Conservation (phyloP, 129 eudicot genomes). For the Helianthus tuberosus region DNA sequence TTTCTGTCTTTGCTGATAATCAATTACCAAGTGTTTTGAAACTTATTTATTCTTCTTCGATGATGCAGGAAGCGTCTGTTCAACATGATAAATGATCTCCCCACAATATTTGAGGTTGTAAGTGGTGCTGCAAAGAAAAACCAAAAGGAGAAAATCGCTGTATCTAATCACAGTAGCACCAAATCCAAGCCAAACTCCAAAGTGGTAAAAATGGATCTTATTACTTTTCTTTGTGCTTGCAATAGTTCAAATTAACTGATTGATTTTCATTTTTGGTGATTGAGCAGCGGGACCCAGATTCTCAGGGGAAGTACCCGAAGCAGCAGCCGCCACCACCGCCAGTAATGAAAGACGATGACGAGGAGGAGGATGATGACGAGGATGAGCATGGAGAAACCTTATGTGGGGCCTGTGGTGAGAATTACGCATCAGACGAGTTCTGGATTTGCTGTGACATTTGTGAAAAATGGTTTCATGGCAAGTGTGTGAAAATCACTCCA, state of each 20-base stretch:
- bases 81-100: slow-evolving; percentile 10
- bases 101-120: slow-evolving; percentile 13
- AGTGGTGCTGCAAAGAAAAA: slow-evolving; percentile 12
- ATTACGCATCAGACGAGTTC: slow-evolving; percentile 11
- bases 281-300: slow-evolving; percentile 5
- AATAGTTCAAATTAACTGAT: background rate
- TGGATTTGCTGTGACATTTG: slow-evolving; percentile 18
- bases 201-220: background rate
- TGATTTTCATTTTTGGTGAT: background rate
- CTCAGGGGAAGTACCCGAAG: slow-evolving; percentile 12
- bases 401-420: slow-evolving; percentile 17
- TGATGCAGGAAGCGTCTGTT: background rate
- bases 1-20: background rate
- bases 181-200: slow-evolving; percentile 11
- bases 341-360: slow-evolving; percentile 5
- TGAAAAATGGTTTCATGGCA: slow-evolving; percentile 12
- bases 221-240: background rate
- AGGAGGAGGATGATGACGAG: slow-evolving; percentile 4
- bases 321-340: slow-evolving; percentile 6
- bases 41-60: background rate
- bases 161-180: slow-evolving; percentile 6
- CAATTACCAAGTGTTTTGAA: background rate
- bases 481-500: slow-evolving; percentile 15
- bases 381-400: slow-evolving; percentile 15
- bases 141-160: slow-evolving; percentile 6